phyloP scores from a whole-genome alignment of 805 yeast genomes.

The Sungouiozyma intestinalis region DNA sequence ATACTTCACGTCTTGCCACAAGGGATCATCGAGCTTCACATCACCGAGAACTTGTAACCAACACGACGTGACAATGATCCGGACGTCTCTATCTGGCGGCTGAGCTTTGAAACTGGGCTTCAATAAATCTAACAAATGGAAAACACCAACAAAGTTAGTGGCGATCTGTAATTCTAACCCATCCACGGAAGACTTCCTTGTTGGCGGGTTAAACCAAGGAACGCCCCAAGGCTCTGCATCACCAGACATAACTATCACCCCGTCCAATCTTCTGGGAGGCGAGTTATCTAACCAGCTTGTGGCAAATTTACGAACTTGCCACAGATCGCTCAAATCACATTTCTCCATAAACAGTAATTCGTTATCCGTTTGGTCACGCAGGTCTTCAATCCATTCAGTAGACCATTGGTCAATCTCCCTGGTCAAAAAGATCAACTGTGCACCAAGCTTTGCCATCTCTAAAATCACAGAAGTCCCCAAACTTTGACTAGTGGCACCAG shows the following conservation, averaged over 20 bases:
- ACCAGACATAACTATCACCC: conserved; percentile 80
- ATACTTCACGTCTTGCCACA: conserved; percentile 52
- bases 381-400: conserved; percentile 65
- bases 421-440: conserved; percentile 70
- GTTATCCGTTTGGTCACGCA: conserved; percentile 61
- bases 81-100: conserved; percentile 90
- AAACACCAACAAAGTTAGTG: conserved; percentile 71
- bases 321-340: conserved; percentile 66
- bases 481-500: conserved; percentile 89
- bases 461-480: conserved; percentile 67
- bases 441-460: conserved; percentile 73
- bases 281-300: conserved; percentile 87
- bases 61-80: conserved; percentile 73
- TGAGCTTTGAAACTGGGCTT: conserved; percentile 81
- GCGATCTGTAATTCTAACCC: conserved; percentile 85
- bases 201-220: conserved; percentile 19
- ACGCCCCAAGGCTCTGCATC: conserved; percentile 62
- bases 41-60: conserved; percentile 65
- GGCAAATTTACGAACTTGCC: conserved; percentile 79
- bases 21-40: conserved; percentile 49
- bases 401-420: conserved; percentile 65
- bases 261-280: conserved; percentile 87
- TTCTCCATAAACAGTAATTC: conserved; percentile 80
- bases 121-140: conserved; percentile 66
- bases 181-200: conserved; percentile 60